phyloP scores from a whole-genome alignment of 139 green algal species.

The Coelastrella sp. region DNA sequence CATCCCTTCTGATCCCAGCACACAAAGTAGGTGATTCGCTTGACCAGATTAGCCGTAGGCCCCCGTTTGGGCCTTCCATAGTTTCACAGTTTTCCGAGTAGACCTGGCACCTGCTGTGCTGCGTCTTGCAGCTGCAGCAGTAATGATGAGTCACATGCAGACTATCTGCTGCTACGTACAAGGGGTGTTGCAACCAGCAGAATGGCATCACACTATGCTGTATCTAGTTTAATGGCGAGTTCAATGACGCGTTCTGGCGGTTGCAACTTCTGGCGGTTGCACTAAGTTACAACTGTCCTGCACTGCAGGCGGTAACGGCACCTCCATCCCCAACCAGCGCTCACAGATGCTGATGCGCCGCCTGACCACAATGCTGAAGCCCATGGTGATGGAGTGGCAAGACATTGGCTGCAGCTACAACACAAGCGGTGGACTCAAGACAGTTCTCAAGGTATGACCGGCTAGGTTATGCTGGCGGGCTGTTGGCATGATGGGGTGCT shows the following conservation, averaged over 20 bases:
- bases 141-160: too few species aligned
- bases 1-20: neutral
- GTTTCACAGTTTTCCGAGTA: too few species aligned
- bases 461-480: too few species aligned
- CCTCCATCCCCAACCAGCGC: neutral
- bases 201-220: too few species aligned
- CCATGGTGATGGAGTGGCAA: slow-evolving; percentile 55
- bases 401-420: slow-evolving; percentile 60
- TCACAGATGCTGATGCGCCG: slow-evolving; percentile 41
- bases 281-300: neutral
- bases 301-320: neutral
- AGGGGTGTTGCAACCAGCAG: too few species aligned
- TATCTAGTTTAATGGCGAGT: too few species aligned
- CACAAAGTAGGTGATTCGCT: neutral
- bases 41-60: neutral
- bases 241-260: too few species aligned
- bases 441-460: slow-evolving; percentile 52
- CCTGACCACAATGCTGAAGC: slow-evolving; percentile 33
- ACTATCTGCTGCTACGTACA: too few species aligned
- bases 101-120: too few species aligned
- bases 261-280: neutral
- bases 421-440: slow-evolving; percentile 51
- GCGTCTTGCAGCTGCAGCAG: too few species aligned
- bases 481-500: too few species aligned
- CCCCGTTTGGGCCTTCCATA: neutral